phyloP scores from a whole-genome alignment of 352 stramenopile species.

The Aphanomyces cochlioides region DNA sequence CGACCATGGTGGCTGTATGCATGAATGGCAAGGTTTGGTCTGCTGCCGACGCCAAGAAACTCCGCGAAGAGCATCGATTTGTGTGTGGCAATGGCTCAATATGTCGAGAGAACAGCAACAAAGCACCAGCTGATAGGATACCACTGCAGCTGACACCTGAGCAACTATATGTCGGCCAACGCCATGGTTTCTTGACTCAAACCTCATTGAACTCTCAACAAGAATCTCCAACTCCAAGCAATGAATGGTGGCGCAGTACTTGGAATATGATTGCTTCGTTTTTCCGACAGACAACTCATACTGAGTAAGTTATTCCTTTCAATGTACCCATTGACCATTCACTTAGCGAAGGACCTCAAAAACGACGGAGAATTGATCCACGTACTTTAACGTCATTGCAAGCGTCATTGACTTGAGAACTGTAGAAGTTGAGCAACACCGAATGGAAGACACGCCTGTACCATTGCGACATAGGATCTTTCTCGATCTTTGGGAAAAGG shows the following conservation, averaged over 20 bases:
- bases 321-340: not conserved
- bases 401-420: too few species aligned
- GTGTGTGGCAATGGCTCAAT: constrained; percentile 24
- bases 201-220: not conserved
- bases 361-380: too few species aligned
- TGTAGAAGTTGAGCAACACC: too few species aligned
- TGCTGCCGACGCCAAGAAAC: constrained; percentile 11
- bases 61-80: constrained; percentile 18
- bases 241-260: not conserved
- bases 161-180: constrained; percentile 20
- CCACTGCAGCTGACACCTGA: constrained; percentile 24
- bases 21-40: constrained; percentile 27
- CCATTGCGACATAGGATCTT: constrained; percentile 51
- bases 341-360: too few species aligned
- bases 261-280: constrained; percentile 15
- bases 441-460: not conserved
- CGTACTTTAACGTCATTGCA: too few species aligned
- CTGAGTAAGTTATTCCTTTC: not conserved
- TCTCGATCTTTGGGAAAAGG: constrained; percentile 56
- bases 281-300: constrained; percentile 3
- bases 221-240: not conserved
- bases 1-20: constrained; percentile 18
- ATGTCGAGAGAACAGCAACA: constrained; percentile 28
- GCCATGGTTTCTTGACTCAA: constrained; percentile 19
- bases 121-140: constrained; percentile 11